Evolutionary conservation across 2,329 filamentous ascomycete genomes (phyloP).

Genomic region (Hirsutella minnesotensis): DNA sequence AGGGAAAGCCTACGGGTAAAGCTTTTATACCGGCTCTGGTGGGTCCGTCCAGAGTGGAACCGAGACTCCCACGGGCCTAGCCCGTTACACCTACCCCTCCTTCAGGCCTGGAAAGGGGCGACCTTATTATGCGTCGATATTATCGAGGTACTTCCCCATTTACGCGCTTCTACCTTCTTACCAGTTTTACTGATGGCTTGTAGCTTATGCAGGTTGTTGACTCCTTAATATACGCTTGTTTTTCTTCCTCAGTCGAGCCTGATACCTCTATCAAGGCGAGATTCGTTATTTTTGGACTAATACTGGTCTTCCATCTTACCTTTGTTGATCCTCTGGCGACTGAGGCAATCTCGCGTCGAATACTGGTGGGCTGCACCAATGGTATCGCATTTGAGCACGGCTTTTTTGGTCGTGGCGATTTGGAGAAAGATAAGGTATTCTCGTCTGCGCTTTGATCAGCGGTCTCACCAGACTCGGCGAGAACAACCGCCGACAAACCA

Average conservation of each 20-base stretch:
- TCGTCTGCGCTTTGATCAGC: not conserved
- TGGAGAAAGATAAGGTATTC: not conserved
- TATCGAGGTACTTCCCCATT: not conserved
- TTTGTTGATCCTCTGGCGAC: not conserved
- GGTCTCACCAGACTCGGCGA: not conserved
- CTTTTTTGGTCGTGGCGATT: not conserved
- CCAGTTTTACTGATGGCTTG: not conserved
- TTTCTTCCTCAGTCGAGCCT: not conserved
- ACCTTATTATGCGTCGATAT: not conserved
- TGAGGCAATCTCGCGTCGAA: not conserved
- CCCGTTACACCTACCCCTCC: not conserved
- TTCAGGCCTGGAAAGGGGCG: slow-evolving; percentile 1
- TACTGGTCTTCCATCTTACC: not conserved
- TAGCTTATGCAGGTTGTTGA: slow-evolving; percentile 1
- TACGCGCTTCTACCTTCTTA: not conserved
- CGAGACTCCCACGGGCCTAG: too few relatives aligned
- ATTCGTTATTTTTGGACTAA: not conserved
- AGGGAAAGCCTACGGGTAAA: too few relatives aligned
- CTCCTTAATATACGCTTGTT: not conserved
- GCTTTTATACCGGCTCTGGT: too few relatives aligned
- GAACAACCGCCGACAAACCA: not conserved
- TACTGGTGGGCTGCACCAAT: not conserved
- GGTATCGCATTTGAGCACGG: not conserved
- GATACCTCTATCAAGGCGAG: not conserved
- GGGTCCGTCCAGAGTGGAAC: too few relatives aligned